These are phyloP conservation scores for Debaryomyces fabryi DNA, from an alignment of 1,139 yeast genomes.

Conservation along the genomic window DNA sequence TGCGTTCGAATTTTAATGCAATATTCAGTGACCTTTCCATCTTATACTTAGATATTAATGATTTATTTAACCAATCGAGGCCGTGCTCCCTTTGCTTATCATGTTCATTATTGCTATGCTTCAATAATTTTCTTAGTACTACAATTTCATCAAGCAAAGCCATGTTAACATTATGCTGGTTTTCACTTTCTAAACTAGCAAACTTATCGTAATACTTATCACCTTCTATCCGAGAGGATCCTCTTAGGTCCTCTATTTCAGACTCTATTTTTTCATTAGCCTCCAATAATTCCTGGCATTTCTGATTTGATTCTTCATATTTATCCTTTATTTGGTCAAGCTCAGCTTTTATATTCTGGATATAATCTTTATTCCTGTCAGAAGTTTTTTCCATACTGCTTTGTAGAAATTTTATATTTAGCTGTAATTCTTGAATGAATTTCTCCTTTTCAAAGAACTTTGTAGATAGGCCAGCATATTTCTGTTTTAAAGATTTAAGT, in stretches of 20 bases:
- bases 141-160: constrained; percentile 41
- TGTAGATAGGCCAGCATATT: background rate
- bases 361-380: constrained; percentile 31
- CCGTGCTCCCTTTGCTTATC: constrained; percentile 12
- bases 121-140: constrained; percentile 28
- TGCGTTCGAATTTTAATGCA: constrained; percentile 10
- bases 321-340: constrained; percentile 24
- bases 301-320: constrained; percentile 21
- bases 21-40: background rate
- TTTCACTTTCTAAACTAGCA: constrained; percentile 34
- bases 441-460: constrained; percentile 33
- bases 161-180: constrained; percentile 31
- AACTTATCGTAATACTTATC: constrained; percentile 23
- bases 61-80: constrained; percentile 24
- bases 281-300: constrained; percentile 17
- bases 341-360: constrained; percentile 24
- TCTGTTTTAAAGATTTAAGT: background rate
- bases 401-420: constrained; percentile 46
- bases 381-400: constrained; percentile 41
- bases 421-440: constrained; percentile 36
- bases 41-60: constrained; percentile 8
- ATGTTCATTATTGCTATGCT: constrained; percentile 3
- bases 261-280: constrained; percentile 22
- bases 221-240: constrained; percentile 19
- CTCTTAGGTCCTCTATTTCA: constrained; percentile 21